phyloP scores from a whole-genome alignment of 179 eudicot species.

The Carnegiea gigantea region DNA sequence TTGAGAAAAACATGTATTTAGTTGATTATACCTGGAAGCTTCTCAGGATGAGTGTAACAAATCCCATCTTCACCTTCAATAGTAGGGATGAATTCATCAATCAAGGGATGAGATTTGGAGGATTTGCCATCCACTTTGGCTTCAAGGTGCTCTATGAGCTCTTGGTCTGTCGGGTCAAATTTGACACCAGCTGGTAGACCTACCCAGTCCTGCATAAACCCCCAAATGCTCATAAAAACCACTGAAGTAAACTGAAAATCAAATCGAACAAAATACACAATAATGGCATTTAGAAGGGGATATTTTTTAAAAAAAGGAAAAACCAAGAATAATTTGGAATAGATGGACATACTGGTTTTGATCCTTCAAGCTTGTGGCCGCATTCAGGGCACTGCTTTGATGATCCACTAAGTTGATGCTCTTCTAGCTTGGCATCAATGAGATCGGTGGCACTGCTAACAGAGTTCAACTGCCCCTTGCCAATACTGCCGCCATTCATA shows the following conservation, averaged over 20 bases:
- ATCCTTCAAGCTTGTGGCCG: constrained; percentile 78
- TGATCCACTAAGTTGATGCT: constrained; percentile 87
- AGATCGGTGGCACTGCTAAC: constrained; percentile 47
- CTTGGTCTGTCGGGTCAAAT: constrained; percentile 99
- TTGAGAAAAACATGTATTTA: neutral
- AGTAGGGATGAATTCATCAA: constrained; percentile 93
- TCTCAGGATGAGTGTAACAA: constrained; percentile 98
- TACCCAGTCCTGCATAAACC: constrained; percentile 67
- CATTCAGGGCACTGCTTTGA: constrained; percentile 93
- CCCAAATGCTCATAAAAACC: neutral
- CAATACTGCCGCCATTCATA: neutral
- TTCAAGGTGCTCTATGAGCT: constrained; percentile 93
- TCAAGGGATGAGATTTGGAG: constrained; percentile 85
- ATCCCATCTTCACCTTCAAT: constrained; percentile 98
- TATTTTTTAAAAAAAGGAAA: neutral
- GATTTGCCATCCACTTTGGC: constrained; percentile 74
- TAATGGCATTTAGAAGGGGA: no score
- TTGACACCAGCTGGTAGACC: constrained; percentile 98
- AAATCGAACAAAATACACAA: neutral
- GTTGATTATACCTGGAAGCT: constrained; percentile 70
- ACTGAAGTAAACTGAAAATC: neutral
- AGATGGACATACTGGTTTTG: constrained; percentile 38
- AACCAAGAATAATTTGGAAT: neutral
- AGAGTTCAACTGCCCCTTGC: constrained; percentile 37
- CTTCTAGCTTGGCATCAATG: constrained; percentile 92